Conservation (phyloP, 345 rosid species). For the Chamaenerion angustifolium region DNA sequence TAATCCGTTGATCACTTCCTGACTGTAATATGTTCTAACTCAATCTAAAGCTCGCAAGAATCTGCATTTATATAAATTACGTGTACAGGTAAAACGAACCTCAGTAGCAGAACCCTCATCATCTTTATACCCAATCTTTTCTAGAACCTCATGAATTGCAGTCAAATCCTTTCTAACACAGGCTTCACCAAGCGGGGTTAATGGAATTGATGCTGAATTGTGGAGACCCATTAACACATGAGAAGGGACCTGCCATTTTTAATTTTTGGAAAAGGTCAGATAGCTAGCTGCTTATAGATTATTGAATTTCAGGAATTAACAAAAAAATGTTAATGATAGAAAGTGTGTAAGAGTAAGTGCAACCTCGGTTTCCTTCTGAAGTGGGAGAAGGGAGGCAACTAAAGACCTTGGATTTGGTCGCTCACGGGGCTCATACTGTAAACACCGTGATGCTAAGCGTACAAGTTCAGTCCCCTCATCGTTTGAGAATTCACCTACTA, state of each 20-base stretch:
- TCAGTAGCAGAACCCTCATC: slow-evolving; percentile 76
- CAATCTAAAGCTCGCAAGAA: too few species aligned
- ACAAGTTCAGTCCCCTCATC: slow-evolving; percentile 66
- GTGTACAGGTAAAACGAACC: slow-evolving; percentile 22
- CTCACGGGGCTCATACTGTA: slow-evolving; percentile 72
- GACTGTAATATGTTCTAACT: too few species aligned
- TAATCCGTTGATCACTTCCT: too few species aligned
- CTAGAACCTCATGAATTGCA: slow-evolving; percentile 67
- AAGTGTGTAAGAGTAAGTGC: slow-evolving; percentile 5
- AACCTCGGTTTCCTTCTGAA: slow-evolving; percentile 77
- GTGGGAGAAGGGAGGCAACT: slow-evolving; percentile 56
- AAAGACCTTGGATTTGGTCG: slow-evolving; percentile 66
- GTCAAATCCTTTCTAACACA: slow-evolving; percentile 62
- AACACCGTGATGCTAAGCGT: slow-evolving; percentile 65
- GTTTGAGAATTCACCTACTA: slow-evolving; percentile 69
- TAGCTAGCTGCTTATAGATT: background rate
- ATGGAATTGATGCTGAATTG: slow-evolving; percentile 36
- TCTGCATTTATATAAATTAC: too few species aligned
- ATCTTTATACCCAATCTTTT: slow-evolving; percentile 67
- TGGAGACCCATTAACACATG: slow-evolving; percentile 67
- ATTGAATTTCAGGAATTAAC: background rate
- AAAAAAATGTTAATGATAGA: background rate
- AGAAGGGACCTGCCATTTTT: slow-evolving; percentile 44
- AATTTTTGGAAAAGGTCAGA: slow-evolving; percentile 5
- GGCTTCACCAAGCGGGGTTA: slow-evolving; percentile 80